phyloP scores from a whole-genome alignment of 2,329 filamentous ascomycete species.

The Colletotrichum falcatum region DNA sequence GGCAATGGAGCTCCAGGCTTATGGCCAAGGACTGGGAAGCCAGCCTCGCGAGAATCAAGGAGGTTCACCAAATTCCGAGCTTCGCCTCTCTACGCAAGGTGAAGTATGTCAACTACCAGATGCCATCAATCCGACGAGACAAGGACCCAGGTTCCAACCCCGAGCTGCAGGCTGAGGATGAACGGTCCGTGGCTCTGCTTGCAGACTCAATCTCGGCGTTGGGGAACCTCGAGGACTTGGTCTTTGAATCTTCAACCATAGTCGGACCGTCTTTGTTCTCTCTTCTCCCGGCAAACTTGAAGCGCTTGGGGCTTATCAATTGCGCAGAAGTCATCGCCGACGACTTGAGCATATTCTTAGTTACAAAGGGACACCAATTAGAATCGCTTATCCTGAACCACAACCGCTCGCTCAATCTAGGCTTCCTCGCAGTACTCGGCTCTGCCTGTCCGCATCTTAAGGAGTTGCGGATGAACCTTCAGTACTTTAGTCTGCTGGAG shows the following conservation, averaged over 20 bases:
- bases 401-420: constrained; percentile 82
- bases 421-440: constrained; percentile 77
- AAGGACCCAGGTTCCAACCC: constrained; percentile 54
- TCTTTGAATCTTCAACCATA: constrained; percentile 80
- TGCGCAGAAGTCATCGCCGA: constrained; percentile 81
- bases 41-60: constrained; percentile 60
- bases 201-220: constrained; percentile 66
- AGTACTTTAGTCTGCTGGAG: constrained; percentile 78
- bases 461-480: constrained; percentile 80
- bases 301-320: constrained; percentile 79
- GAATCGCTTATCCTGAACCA: constrained; percentile 78
- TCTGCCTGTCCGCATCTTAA: constrained; percentile 77
- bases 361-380: constrained; percentile 75
- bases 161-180: constrained; percentile 54
- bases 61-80: constrained; percentile 65
- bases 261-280: constrained; percentile 77
- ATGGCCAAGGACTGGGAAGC: constrained; percentile 47
- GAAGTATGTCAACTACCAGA: constrained; percentile 73
- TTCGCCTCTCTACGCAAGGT: constrained; percentile 69
- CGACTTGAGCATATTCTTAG: constrained; percentile 73
- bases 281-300: constrained; percentile 73
- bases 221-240: constrained; percentile 72
- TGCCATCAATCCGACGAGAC: constrained; percentile 57
- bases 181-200: constrained; percentile 49
- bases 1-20: constrained; percentile 72